These are phyloP conservation scores for Fragaria iinumae DNA, from an alignment of 306 rosid species.

Conservation along the genomic window DNA sequence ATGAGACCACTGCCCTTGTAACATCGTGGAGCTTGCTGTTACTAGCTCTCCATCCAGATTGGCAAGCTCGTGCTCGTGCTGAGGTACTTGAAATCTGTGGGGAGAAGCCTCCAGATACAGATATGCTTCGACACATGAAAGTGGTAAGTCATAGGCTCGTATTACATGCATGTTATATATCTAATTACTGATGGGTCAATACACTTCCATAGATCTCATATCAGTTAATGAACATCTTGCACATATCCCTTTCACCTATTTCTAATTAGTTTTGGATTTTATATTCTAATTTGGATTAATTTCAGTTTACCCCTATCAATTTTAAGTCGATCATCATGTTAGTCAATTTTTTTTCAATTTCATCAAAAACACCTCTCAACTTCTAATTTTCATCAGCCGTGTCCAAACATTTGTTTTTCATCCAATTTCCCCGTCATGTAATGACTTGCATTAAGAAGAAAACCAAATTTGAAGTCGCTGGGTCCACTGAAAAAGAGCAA, in stretches of 20 bases:
- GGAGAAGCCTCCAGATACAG: slow-evolving; percentile 9
- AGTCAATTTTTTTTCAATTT: no score
- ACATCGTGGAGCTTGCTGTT: slow-evolving; percentile 32
- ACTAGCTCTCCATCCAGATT: slow-evolving; percentile 31
- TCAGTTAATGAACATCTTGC: not conserved
- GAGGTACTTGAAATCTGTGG: slow-evolving; percentile 21
- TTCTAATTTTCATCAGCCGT: no score
- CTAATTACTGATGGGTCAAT: not conserved
- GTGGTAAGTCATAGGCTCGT: slow-evolving; percentile 7
- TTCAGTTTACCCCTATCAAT: no score
- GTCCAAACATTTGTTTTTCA: no score
- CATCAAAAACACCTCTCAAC: no score
- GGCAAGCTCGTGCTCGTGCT: slow-evolving; percentile 36
- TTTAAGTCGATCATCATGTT: no score
- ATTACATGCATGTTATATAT: not conserved
- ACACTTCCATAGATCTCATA: not conserved
- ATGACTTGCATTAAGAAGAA: no score
- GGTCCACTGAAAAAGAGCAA: no score
- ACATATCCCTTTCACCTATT: not conserved
- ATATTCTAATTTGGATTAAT: no score
- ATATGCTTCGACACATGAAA: slow-evolving; percentile 38
- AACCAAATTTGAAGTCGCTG: no score
- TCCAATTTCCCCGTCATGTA: no score
- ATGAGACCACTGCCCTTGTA: slow-evolving; percentile 29
- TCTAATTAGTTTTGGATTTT: not conserved